Percentiles rank a stretch among this genome's conserved stretches.
phyloP scores from a whole-genome alignment of 352 stramenopile genomes.

The Globisporangium sylvaticum region DNA sequence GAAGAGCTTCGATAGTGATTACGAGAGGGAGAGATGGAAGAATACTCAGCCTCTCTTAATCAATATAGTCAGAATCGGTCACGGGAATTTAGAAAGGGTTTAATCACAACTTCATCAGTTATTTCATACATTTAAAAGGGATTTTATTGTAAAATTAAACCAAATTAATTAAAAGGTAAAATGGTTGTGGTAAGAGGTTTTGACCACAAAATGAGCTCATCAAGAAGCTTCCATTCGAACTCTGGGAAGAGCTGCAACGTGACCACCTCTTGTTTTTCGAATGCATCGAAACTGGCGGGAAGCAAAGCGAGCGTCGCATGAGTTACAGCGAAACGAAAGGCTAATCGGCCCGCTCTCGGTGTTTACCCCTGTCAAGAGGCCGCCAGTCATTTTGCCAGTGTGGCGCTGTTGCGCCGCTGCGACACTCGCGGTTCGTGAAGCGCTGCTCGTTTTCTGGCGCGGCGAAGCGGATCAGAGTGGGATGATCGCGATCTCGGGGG shows the following conservation, averaged over 20 bases:
- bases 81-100: background rate
- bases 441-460: background rate
- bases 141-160: background rate
- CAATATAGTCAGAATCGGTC: constrained; percentile 1
- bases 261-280: background rate
- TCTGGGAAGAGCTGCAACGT: background rate
- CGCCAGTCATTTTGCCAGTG: background rate
- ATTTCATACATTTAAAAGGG: background rate
- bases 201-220: background rate
- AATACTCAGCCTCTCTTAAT: background rate
- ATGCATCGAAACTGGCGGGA: background rate
- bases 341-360: background rate
- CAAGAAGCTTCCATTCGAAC: background rate
- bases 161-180: background rate
- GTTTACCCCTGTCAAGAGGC: background rate
- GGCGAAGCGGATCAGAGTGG: background rate
- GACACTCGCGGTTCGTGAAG: background rate
- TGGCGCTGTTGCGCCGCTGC: background rate
- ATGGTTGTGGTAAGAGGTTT: background rate
- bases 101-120: background rate
- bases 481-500: background rate
- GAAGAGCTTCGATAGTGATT: background rate
- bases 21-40: background rate
- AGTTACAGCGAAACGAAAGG: background rate
- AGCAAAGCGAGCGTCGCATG: background rate